phyloP scores from a whole-genome alignment of 225 moss, liverwort and hornwort genomes.

The Rhytidiadelphus loreus region DNA sequence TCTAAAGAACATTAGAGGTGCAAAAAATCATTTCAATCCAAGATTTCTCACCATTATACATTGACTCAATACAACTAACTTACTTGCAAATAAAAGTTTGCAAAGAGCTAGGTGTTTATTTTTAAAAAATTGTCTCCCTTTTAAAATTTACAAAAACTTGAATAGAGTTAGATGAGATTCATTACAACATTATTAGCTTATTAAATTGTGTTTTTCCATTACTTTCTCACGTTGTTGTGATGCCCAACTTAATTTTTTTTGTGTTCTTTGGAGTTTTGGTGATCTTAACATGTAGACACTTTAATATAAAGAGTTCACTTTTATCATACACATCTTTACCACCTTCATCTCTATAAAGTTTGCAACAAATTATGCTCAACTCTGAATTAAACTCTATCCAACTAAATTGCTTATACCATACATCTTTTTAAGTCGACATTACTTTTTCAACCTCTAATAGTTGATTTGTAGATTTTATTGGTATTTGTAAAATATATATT shows the following conservation, averaged over 20 bases:
- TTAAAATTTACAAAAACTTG: neutral
- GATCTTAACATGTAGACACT: neutral
- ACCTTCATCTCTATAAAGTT: neutral
- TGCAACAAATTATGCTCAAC: neutral
- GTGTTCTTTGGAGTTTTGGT: neutral
- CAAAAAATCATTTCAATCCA: neutral
- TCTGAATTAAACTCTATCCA: neutral
- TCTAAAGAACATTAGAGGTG: neutral
- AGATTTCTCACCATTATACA: neutral
- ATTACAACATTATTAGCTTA: neutral
- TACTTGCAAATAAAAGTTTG: neutral
- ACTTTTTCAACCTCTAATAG: fast-evolving
- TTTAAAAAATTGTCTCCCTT: fast-evolving
- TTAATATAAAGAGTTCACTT: neutral
- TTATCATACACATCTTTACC: neutral
- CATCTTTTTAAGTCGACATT: neutral
- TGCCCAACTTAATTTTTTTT: neutral
- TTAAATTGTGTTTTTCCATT: neutral
- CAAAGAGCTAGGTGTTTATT: too few species aligned
- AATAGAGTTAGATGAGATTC: neutral
- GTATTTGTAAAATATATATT: too few species aligned
- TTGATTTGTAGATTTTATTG: too few species aligned
- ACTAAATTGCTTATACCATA: neutral
- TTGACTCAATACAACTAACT: neutral
- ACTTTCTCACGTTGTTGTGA: neutral